phyloP scores from a whole-genome alignment of 768 basidiomycete genomes.

The Trametes cinnabarina region DNA sequence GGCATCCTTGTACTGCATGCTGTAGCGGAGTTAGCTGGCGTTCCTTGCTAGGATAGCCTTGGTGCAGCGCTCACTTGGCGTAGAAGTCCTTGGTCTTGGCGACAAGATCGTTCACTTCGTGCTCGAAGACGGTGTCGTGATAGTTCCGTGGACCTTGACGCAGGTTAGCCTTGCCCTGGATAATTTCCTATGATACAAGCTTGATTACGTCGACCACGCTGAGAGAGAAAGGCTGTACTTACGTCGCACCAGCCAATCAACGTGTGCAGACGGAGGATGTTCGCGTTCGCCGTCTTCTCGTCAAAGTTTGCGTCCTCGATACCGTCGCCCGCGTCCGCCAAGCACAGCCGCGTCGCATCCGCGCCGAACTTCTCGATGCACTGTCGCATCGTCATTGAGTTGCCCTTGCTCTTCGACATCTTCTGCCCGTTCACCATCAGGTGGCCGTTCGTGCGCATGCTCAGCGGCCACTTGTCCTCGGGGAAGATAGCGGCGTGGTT shows the following conservation, averaged over 20 bases:
- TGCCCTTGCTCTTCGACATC: constrained; percentile 98
- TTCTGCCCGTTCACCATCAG: constrained; percentile 97
- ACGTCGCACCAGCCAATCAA: constrained; percentile 91
- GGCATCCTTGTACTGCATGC: constrained; percentile 94
- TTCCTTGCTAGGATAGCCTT: not conserved
- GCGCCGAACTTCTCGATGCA: constrained; percentile 94
- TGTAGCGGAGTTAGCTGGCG: constrained; percentile 31
- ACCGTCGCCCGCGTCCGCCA: constrained; percentile 97
- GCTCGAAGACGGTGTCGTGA: constrained; percentile 88
- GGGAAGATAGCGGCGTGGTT: constrained; percentile 93
- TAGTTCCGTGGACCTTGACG: constrained; percentile 74
- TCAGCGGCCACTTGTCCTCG: constrained; percentile 84
- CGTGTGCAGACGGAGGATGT: constrained; percentile 90
- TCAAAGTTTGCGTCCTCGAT: constrained; percentile 99
- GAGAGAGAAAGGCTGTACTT: constrained; percentile 15
- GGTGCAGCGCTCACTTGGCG: constrained; percentile 57
- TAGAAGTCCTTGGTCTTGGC: constrained; percentile 79
- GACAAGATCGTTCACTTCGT: constrained; percentile 86
- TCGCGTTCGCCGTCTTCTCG: constrained; percentile 96
- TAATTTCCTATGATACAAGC: constrained; percentile 61
- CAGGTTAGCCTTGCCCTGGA: constrained; percentile 65
- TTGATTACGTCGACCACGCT: not conserved
- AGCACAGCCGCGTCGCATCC: constrained; percentile 85
- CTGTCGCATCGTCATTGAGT: constrained; percentile 87
- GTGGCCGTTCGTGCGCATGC: constrained; percentile 95